Base-by-base conservation (phyloP, 495 filamentous ascomycete species). In the Cercophora scortea region DNA sequence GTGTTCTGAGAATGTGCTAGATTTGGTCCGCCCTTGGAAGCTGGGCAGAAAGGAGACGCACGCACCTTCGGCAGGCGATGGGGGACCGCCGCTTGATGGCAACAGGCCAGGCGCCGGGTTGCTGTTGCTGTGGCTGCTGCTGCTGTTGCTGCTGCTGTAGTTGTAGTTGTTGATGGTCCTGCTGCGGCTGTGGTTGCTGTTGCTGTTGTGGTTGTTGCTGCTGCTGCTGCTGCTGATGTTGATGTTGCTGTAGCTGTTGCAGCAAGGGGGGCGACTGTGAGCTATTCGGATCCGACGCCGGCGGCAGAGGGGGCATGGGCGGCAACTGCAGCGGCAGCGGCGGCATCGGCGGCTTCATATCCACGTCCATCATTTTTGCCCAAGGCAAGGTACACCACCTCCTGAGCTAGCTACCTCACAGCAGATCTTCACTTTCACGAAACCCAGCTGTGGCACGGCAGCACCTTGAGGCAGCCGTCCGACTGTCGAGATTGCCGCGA, bases 31-130 rank as follows among this genome's bases (percentile, higher is more conserved):
- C 25, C 5, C 25, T 25, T 25, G 25, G 5, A 2, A 25, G 25
- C 5, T 7, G n/a, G 38, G n/a, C 7, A 40, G 2, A 40, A 3
- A 40, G 11, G n/a, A 40, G 17, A 38, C 33, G 44, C 32, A 57
- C 66, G 40, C 62, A 76, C 73, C 72, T 73, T 61, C 73, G 72
- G 54, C 73, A 76, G 54, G 73, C 73, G 55, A 76, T 74, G 18
- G 72, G 70, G 39, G 73, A 64, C 45, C 73, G 67, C 52, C 71
- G 65, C 55, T 74, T 74, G 55, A 73, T 59, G 25, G 54, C 49
- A 7, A 41, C 45, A n/a, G 50, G 42, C 13, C 32, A 35, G 32
- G 8, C 43, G 3, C 43, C 25, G 33, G 44, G 36, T 35, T 33
- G 12, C 38, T 47, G 45, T 36, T 11, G 19, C 13, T 16, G 56